Conservation (phyloP, 1,284 basidiomycete species). For the Leccinum pachyderme region DNA sequence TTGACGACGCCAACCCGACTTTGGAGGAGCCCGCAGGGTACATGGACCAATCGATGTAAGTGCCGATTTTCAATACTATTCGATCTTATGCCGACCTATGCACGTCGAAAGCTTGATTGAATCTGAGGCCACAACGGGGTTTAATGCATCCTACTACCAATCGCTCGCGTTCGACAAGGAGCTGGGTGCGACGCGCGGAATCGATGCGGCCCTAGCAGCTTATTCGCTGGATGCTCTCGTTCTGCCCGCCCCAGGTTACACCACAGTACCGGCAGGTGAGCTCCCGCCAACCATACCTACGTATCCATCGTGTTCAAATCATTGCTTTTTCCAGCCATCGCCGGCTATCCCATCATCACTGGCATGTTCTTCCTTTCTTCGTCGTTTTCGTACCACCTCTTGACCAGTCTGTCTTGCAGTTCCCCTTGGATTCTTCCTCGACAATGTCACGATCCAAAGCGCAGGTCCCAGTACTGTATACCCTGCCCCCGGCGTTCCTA, state of each 20-base stretch:
- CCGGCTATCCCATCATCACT: conserved; percentile 59
- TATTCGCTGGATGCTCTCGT: conserved; percentile 58
- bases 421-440: conserved; percentile 60
- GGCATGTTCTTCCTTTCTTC: conserved; percentile 31
- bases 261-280: conserved; percentile 42
- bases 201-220: conserved; percentile 52
- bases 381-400: neutral
- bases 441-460: conserved; percentile 41
- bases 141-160: conserved; percentile 47
- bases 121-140: conserved; percentile 46
- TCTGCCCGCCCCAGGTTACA: conserved; percentile 51
- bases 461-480: conserved; percentile 47
- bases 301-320: neutral
- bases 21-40: conserved; percentile 52
- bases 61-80: neutral
- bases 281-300: conserved; percentile 7
- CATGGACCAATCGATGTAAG: conserved; percentile 45
- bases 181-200: conserved; percentile 52
- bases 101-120: conserved; percentile 40
- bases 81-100: neutral
- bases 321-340: conserved; percentile 41
- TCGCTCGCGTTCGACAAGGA: conserved; percentile 51
- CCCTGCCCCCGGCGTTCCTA: conserved; percentile 58
- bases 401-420: conserved; percentile 33
- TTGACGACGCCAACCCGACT: conserved; percentile 47